Evolutionary conservation across 108 stramenopile species (phyloP).

Genomic region (Nitzschia palea): DNA sequence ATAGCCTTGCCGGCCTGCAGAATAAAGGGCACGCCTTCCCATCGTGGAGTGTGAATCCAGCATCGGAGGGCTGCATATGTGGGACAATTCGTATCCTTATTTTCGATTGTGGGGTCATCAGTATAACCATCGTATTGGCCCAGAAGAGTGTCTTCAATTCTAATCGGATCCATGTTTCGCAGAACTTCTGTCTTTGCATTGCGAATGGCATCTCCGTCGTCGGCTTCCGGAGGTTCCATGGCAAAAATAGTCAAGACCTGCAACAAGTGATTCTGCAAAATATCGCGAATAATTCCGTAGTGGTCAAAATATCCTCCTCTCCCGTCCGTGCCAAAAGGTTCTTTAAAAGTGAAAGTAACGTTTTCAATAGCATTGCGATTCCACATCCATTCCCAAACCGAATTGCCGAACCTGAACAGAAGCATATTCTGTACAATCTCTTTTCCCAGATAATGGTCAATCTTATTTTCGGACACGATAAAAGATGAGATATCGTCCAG

Average conservation of each 20-base stretch:
- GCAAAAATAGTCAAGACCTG: conserved; percentile 84
- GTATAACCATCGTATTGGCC: conserved; percentile 96
- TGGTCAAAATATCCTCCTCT: conserved; percentile 96
- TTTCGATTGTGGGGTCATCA: conserved; percentile 84
- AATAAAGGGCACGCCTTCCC: conserved; percentile 97
- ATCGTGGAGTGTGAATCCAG: conserved; percentile 90
- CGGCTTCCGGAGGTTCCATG: conserved; percentile 76
- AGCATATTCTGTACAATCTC: conserved; percentile 88
- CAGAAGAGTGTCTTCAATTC: conserved; percentile 78
- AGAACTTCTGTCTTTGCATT: conserved; percentile 93
- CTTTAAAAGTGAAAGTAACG: conserved; percentile 69
- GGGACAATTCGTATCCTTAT: conserved; percentile 84
- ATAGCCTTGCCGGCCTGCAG: conserved; percentile 97
- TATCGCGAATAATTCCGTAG: conserved; percentile 94
- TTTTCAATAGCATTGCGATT: conserved; percentile 48
- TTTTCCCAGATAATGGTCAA: conserved; percentile 91
- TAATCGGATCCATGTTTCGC: conserved; percentile 69
- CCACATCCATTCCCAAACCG: conserved; percentile 79
- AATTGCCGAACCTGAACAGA: conserved; percentile 74
- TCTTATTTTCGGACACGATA: conserved; percentile 12
- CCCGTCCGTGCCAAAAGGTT: conserved; percentile 87
- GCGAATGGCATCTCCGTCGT: conserved; percentile 73
- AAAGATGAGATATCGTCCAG: not conserved
- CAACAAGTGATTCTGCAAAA: conserved; percentile 94
- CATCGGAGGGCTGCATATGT: conserved; percentile 89